phyloP scores from a whole-genome alignment of 345 rosid genomes.

The Cardamine occulta region DNA sequence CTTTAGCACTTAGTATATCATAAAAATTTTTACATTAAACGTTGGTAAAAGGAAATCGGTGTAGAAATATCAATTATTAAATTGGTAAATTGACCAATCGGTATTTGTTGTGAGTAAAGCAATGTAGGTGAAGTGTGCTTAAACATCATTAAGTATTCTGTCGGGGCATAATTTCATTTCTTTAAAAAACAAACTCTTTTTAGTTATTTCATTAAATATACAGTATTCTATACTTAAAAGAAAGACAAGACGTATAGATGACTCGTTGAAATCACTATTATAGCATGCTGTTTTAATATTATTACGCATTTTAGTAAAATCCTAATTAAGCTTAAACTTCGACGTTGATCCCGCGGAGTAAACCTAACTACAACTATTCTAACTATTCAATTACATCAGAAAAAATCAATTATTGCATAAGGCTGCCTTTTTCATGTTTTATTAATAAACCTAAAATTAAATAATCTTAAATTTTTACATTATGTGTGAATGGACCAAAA shows the following conservation, averaged over 20 bases:
- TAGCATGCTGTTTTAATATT: constrained; percentile 28
- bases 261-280: constrained; percentile 27
- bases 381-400: background rate
- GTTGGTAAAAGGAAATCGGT: background rate
- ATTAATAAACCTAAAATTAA: background rate
- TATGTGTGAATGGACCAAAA: constrained; percentile 24
- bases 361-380: constrained; percentile 8
- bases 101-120: constrained; percentile 23
- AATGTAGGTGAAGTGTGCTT: constrained; percentile 42
- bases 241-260: constrained; percentile 34
- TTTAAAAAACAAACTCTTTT: background rate
- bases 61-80: constrained; percentile 19
- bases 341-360: constrained; percentile 39
- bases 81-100: constrained; percentile 32
- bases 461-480: background rate
- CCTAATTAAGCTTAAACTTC: constrained; percentile 28
- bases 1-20: too few species aligned
- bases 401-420: constrained; percentile 9
- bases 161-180: constrained; percentile 26
- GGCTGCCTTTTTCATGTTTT: constrained; percentile 23
- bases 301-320: constrained; percentile 9
- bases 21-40: background rate
- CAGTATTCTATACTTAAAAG: constrained; percentile 4
- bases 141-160: constrained; percentile 45
- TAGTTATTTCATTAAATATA: background rate